These are phyloP conservation scores for Hypericum perforatum DNA, from an alignment of 345 rosid genomes.

Conservation along the genomic window DNA sequence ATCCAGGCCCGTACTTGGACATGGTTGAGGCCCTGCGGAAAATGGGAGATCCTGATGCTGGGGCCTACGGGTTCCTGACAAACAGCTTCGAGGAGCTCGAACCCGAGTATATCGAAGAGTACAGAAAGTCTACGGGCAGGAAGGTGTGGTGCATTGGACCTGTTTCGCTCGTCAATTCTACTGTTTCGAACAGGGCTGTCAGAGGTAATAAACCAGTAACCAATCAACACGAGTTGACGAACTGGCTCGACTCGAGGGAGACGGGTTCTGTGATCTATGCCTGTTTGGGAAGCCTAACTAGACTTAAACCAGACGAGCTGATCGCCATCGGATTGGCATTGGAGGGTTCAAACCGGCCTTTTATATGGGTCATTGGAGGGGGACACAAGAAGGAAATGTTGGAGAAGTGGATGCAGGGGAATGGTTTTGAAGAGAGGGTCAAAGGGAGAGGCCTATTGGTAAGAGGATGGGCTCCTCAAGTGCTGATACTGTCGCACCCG, in stretches of 20 bases:
- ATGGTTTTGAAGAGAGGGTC: conserved; percentile 19
- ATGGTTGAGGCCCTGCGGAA: neutral
- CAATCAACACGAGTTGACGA: conserved; percentile 11
- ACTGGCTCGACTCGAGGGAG: conserved; percentile 27
- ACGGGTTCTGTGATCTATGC: conserved; percentile 25
- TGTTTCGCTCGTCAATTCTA: conserved; percentile 18
- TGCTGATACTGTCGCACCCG: conserved; percentile 24
- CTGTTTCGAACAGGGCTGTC: conserved; percentile 13
- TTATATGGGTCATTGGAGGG: conserved; percentile 27
- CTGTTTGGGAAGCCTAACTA: conserved; percentile 26
- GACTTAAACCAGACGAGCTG: conserved; percentile 7
- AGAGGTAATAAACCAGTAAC: conserved; percentile 19
- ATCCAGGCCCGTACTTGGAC: neutral
- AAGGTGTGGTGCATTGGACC: conserved; percentile 37
- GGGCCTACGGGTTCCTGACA: conserved; percentile 24
- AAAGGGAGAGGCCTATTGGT: conserved; percentile 24
- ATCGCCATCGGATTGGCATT: conserved; percentile 27
- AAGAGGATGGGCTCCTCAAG: conserved; percentile 35
- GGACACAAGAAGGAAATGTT: conserved; percentile 8
- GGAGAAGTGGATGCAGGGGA: conserved; percentile 23
- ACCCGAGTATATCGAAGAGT: conserved; percentile 9
- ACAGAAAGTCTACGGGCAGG: conserved; percentile 6
- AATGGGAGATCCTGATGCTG: conserved; percentile 16
- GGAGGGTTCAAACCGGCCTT: conserved; percentile 24
- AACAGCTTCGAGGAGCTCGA: conserved; percentile 25